Evolutionary conservation across 768 basidiomycete species (phyloP), one percentile per base, ranked within the genome.

Genomic region (Boletus insuetus): DNA sequence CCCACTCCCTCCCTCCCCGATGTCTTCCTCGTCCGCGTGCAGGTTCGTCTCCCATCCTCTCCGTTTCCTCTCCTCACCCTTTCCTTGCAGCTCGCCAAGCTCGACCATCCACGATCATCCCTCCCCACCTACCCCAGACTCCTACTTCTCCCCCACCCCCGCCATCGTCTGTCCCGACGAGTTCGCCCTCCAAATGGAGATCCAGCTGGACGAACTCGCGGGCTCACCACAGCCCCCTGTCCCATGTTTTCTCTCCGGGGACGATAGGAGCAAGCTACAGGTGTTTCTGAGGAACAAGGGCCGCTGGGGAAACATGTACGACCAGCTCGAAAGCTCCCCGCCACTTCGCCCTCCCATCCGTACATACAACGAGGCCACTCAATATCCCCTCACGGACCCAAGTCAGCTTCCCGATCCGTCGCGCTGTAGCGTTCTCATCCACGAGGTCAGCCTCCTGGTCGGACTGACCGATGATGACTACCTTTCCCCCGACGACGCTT

Each of bases 361-460:
- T 38, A 46, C 46, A 16, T 19, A 35, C 42, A 62, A 62, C 38
- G 53, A 63, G n/a, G 54, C 49, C 6, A 38, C 58, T 17, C 56
- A 49, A 20, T 37, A 48, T 24, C 38, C 55, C 20, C 44, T 20
- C 20, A 35, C 51, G 19, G 46, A 58, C n/a, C n/a, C 22, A 10
- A 20, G 38, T 29, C 35, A 51, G 6, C 43, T 22, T 44, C 31
- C 19, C n/a, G 64, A 67, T 22, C 31, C 58, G 17, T 58, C 60
- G 2, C 61, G 59, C 37, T 73, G 52, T 26, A 71, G 71, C 54
- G 47, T 60, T 46, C 67, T 71, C 34, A 63, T 71, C 31, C 63
- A 66, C 16, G 71, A 73, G 29, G 67, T 73, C 16, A 66, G 69
- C 49, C 59, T 66, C 38, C 70, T 71, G 42, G 62, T 73, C 14